Evolutionary conservation across 2,329 filamentous ascomycete species (phyloP).

Genomic region (Aspergillus ochraceus): DNA sequence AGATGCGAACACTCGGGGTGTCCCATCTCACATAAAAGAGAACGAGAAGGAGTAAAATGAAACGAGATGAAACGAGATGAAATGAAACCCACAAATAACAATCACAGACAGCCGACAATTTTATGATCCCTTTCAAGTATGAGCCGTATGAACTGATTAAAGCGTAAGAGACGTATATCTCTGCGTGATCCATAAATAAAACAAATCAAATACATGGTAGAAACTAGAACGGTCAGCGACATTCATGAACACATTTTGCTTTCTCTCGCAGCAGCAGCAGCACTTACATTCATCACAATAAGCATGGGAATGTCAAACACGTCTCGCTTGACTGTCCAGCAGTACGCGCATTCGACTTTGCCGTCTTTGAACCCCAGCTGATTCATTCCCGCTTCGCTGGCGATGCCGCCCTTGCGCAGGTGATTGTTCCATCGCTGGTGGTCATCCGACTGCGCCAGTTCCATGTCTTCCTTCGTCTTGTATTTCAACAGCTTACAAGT

Average conservation of each 20-base stretch:
- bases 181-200: not conserved
- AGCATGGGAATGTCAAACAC: conserved; percentile 98
- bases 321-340: conserved; percentile 95
- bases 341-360: conserved; percentile 91
- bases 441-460: conserved; percentile 45
- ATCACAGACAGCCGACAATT: conserved; percentile 3
- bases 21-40: not conserved
- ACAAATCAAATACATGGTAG: conserved; percentile 46
- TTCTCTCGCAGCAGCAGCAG: not conserved
- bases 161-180: not conserved
- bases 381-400: conserved; percentile 67
- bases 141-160: not conserved
- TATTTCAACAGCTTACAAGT: conserved; percentile 90
- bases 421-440: conserved; percentile 48
- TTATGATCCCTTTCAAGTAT: not conserved
- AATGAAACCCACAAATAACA: not conserved
- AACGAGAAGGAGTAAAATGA: conserved; percentile 6
- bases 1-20: not conserved
- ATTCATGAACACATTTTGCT: not conserved
- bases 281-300: conserved; percentile 94
- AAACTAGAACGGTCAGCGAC: conserved; percentile 34
- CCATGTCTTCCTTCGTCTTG: conserved; percentile 65
- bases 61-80: not conserved
- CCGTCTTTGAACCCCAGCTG: conserved; percentile 78
- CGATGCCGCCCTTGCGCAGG: conserved; percentile 47